phyloP scores from a whole-genome alignment of 2,329 filamentous ascomycete species.

The Alternaria longipes region DNA sequence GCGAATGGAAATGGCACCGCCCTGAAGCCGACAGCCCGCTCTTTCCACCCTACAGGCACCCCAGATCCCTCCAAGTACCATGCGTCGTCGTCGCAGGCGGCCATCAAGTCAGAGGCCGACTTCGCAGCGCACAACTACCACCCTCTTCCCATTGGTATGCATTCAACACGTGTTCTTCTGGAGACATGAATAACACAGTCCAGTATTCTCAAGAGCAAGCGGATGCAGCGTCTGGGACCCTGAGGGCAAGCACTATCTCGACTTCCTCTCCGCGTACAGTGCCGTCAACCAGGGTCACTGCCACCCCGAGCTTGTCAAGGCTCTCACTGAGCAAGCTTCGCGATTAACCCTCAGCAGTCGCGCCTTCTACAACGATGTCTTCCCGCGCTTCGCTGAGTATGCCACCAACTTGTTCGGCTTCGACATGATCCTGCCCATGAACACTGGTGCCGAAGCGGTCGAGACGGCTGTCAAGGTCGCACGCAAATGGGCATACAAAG shows the following conservation, averaged over 20 bases:
- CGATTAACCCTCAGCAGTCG: slow-evolving; percentile 91
- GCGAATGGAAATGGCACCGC: slow-evolving; percentile 38
- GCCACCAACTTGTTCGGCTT: slow-evolving; percentile 89
- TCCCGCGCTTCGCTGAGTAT: slow-evolving; percentile 94
- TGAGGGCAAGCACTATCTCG: slow-evolving; percentile 89
- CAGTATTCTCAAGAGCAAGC: slow-evolving; percentile 77
- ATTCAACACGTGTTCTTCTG: not conserved
- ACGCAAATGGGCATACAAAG: slow-evolving; percentile 97
- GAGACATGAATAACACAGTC: slow-evolving; percentile 18
- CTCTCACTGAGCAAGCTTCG: slow-evolving; percentile 86
- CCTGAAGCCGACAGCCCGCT: slow-evolving; percentile 50
- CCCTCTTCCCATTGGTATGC: slow-evolving; percentile 79
- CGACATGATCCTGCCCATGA: slow-evolving; percentile 98
- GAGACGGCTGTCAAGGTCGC: slow-evolving; percentile 97
- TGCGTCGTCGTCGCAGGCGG: slow-evolving; percentile 77
- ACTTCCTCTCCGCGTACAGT: slow-evolving; percentile 97
- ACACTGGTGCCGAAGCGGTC: slow-evolving; percentile 94
- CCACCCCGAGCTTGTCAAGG: slow-evolving; percentile 93
- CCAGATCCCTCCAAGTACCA: slow-evolving; percentile 67
- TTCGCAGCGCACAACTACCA: slow-evolving; percentile 99
- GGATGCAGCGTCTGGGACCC: slow-evolving; percentile 96
- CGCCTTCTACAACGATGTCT: slow-evolving; percentile 98
- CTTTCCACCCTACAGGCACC: slow-evolving; percentile 50
- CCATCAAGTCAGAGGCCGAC: slow-evolving; percentile 81
- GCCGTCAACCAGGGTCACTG: slow-evolving; percentile 98